Conservation (phyloP, 306 rosid species). For the Datisca glomerata region DNA sequence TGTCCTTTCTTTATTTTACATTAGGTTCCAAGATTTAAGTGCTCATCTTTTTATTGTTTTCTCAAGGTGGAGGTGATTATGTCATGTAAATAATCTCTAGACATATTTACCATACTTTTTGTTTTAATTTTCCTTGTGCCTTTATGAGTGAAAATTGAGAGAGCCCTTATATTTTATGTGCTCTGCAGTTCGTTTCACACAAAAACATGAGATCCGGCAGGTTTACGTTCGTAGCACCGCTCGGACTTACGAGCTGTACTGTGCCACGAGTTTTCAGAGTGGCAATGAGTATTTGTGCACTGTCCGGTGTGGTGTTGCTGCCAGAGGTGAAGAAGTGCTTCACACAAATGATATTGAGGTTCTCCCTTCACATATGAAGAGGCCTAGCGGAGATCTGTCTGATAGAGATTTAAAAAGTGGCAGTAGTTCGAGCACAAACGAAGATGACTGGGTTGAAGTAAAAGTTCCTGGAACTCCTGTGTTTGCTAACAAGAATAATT, state of each 20-base stretch:
- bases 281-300: conserved; percentile 61
- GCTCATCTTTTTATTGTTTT: too few relatives aligned
- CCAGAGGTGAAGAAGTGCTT: conserved; percentile 50
- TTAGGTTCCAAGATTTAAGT: too few relatives aligned
- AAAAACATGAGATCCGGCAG: conserved; percentile 61
- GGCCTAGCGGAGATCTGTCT: conserved; percentile 11
- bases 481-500: conserved; percentile 8
- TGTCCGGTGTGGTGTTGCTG: conserved; percentile 58
- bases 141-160: too few relatives aligned
- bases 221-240: conserved; percentile 80
- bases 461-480: conserved; percentile 23
- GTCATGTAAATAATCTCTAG: too few relatives aligned
- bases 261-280: conserved; percentile 23
- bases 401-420: conserved; percentile 23
- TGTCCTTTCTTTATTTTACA: too few relatives aligned
- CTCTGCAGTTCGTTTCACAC: conserved; percentile 43
- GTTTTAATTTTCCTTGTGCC: too few relatives aligned
- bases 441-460: conserved; percentile 90
- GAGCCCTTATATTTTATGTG: neutral
- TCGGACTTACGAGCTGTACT: conserved; percentile 67
- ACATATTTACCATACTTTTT: too few relatives aligned
- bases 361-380: conserved; percentile 19
- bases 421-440: conserved; percentile 20
- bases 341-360: conserved; percentile 17
- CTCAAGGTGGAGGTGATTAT: too few relatives aligned